phyloP scores from a whole-genome alignment of 129 eudicot genomes.

The Kitagawia praeruptora region DNA sequence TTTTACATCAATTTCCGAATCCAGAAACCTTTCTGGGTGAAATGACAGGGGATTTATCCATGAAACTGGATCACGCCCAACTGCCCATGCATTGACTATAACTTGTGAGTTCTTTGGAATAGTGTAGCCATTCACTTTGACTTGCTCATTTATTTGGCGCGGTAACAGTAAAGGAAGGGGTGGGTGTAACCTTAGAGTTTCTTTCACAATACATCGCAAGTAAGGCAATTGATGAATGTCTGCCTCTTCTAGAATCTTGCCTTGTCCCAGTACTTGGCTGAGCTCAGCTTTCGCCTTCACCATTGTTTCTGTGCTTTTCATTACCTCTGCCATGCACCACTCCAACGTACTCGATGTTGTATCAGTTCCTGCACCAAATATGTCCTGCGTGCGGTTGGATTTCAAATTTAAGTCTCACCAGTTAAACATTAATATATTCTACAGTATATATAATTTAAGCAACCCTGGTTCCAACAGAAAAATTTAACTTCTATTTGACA shows the following conservation, averaged over 20 bases:
- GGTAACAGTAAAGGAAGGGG: conserved; percentile 31
- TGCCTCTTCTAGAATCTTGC: conserved; percentile 31
- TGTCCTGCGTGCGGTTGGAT: conserved; percentile 23
- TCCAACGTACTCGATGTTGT: conserved; percentile 51
- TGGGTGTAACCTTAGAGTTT: conserved; percentile 34
- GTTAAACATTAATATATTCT: too few relatives aligned
- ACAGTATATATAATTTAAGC: too few relatives aligned
- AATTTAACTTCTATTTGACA: too few relatives aligned
- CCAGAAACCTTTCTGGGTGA: not conserved
- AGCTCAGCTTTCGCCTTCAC: conserved; percentile 50
- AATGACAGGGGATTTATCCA: conserved; percentile 1
- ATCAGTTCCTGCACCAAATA: conserved; percentile 63
- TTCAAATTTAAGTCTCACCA: not conserved
- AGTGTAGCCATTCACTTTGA: conserved; percentile 12
- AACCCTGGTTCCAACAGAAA: too few relatives aligned
- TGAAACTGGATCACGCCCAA: conserved; percentile 3
- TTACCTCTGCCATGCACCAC: conserved; percentile 60
- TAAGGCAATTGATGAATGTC: conserved; percentile 36
- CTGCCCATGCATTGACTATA: conserved; percentile 7
- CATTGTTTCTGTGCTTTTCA: conserved; percentile 33
- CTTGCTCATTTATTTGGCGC: conserved; percentile 27
- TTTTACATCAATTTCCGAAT: not conserved
- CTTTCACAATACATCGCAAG: conserved; percentile 38
- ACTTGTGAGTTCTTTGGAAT: conserved; percentile 5
- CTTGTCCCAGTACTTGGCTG: conserved; percentile 39